Percentiles rank a stretch among this genome's conserved stretches.
Evolutionary conservation across 2,329 filamentous ascomycete genomes (phyloP).

Genomic region (Lachnellula subtilissima): DNA sequence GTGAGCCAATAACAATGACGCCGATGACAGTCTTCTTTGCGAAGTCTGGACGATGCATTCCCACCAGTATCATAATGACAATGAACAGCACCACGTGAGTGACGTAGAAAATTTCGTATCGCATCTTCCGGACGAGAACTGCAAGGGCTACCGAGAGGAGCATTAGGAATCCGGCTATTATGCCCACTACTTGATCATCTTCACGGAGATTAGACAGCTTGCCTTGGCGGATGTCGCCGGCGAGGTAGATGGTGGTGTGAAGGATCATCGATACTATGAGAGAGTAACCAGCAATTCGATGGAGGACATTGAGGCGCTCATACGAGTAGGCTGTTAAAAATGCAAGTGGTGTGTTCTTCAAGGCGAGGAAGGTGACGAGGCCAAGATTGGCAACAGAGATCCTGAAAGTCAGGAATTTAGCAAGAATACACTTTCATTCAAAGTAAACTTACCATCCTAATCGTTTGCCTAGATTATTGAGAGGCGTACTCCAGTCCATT

Average conservation of each 20-base stretch:
- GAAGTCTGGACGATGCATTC: conserved; percentile 47
- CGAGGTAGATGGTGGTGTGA: conserved; percentile 42
- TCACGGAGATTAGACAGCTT: conserved; percentile 32
- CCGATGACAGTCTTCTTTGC: conserved; percentile 37
- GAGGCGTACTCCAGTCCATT: conserved; percentile 17
- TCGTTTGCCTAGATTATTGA: conserved; percentile 11
- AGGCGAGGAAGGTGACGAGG: conserved; percentile 48
- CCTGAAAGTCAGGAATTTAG: conserved; percentile 31
- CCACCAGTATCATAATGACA: conserved; percentile 42
- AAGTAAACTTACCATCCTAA: conserved; percentile 23
- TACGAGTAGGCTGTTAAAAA: conserved; percentile 51
- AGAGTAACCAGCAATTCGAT: conserved; percentile 47
- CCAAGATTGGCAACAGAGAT: conserved; percentile 44
- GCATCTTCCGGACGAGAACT: conserved; percentile 37
- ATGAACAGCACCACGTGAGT: conserved; percentile 47
- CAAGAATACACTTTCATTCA: neutral
- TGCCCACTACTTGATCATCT: conserved; percentile 42
- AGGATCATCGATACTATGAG: conserved; percentile 42
- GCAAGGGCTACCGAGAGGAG: conserved; percentile 40
- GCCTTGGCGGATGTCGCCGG: conserved; percentile 29
- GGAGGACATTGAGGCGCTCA: conserved; percentile 53
- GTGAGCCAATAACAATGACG: conserved; percentile 37
- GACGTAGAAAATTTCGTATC: conserved; percentile 53
- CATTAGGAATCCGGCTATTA: conserved; percentile 44
- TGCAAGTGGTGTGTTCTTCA: conserved; percentile 55